These are phyloP conservation scores for Xylariaceae sp. DNA, from an alignment of 2,329 filamentous ascomycete genomes.

Conservation along the genomic window DNA sequence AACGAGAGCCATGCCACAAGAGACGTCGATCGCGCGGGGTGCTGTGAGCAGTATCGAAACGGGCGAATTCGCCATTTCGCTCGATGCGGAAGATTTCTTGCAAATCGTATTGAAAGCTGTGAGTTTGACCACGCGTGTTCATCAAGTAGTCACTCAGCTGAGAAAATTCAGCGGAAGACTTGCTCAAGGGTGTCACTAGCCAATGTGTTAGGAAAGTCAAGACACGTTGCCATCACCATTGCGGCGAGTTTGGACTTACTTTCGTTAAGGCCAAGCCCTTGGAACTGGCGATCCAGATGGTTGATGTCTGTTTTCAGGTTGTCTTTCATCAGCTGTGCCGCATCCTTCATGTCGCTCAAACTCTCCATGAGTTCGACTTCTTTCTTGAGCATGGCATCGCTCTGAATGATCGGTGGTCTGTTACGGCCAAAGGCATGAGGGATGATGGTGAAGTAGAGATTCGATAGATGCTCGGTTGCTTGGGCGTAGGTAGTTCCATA, in stretches of 20 bases:
- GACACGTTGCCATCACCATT: no score
- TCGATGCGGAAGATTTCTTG: constrained; percentile 79
- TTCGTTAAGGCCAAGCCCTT: constrained; percentile 65
- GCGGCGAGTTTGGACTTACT: constrained; percentile 32
- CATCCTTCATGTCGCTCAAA: constrained; percentile 79
- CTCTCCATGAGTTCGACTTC: constrained; percentile 78
- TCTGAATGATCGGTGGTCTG: constrained; percentile 62
- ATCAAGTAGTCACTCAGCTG: constrained; percentile 62
- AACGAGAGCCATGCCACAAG: constrained; percentile 81
- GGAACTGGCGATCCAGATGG: constrained; percentile 66
- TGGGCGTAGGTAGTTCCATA: constrained; percentile 36
- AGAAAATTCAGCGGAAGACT: constrained; percentile 54
- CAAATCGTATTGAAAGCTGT: constrained; percentile 55
- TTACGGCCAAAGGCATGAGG: constrained; percentile 71
- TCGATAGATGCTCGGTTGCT: constrained; percentile 62
- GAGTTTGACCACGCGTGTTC: constrained; percentile 62
- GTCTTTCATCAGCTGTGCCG: constrained; percentile 69
- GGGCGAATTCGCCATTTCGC: constrained; percentile 63
- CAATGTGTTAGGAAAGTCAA: constrained; percentile 2
- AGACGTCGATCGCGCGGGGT: constrained; percentile 61
- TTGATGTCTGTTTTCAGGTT: constrained; percentile 53
- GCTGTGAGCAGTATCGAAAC: constrained; percentile 56
- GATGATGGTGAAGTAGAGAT: constrained; percentile 74
- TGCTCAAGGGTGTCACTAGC: constrained; percentile 58
- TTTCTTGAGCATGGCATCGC: constrained; percentile 55